phyloP scores from a whole-genome alignment of 2,329 filamentous ascomycete species.

The Fusarium buxicola region DNA sequence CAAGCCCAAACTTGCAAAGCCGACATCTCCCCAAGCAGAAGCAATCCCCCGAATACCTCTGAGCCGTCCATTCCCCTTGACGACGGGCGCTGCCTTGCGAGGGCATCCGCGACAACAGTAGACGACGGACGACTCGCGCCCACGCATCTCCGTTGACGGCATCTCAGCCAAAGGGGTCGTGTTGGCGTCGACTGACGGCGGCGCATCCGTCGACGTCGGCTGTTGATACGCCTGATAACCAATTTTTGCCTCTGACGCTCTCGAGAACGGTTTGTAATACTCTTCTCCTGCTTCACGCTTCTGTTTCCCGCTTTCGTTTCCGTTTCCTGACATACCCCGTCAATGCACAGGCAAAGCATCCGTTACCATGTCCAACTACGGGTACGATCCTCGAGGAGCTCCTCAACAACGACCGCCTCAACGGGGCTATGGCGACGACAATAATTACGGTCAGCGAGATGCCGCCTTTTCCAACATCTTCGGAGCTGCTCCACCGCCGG shows the following conservation, averaged over 20 bases:
- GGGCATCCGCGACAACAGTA: slow-evolving; percentile 26
- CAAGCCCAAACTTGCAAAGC: slow-evolving; percentile 40
- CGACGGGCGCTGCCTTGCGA: slow-evolving; percentile 32
- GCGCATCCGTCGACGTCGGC: slow-evolving; percentile 50
- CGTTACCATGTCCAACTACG: slow-evolving; percentile 68
- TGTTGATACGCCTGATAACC: slow-evolving; percentile 42
- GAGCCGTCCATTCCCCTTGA: slow-evolving; percentile 10
- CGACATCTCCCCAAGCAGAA: slow-evolving; percentile 38
- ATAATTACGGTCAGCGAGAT: slow-evolving; percentile 79
- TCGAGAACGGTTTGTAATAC: slow-evolving; percentile 37
- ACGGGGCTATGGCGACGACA: slow-evolving; percentile 62
- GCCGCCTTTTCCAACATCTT: slow-evolving; percentile 97
- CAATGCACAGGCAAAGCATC: slow-evolving; percentile 32
- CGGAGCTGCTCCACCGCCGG: slow-evolving; percentile 84
- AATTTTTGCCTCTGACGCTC: slow-evolving; percentile 42
- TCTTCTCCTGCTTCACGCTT: slow-evolving; percentile 11
- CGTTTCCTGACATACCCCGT: slow-evolving; percentile 27
- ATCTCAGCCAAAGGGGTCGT: slow-evolving; percentile 40
- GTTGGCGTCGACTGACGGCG: slow-evolving; percentile 49
- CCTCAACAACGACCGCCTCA: slow-evolving; percentile 50
- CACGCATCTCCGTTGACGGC: slow-evolving; percentile 26
- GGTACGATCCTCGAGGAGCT: slow-evolving; percentile 63
- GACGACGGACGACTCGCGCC: slow-evolving; percentile 23
- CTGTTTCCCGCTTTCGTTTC: slow-evolving; percentile 1
- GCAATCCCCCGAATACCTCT: slow-evolving; percentile 30